Base-by-base conservation (phyloP, 2,329 filamentous ascomycete species). In the Pseudocercospora crystallina region DNA sequence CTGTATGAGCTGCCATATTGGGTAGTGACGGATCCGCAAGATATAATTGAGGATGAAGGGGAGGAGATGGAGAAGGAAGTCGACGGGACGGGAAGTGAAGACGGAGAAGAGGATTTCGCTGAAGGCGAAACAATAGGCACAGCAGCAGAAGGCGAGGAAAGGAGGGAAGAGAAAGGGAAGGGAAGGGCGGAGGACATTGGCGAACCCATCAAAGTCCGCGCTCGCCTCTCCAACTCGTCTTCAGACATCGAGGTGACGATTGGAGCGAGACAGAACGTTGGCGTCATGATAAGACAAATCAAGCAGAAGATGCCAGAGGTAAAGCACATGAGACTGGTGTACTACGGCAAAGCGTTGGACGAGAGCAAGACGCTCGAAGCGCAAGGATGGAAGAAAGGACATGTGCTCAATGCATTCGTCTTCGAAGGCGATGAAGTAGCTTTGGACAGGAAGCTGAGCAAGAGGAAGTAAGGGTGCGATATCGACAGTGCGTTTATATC, bases 271-370 rank as follows among this genome's bases (percentile, higher is more conserved):
- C 59, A 94, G 61, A 77, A 73, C n/a, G 83, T 92, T 8, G 76
- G 80, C 14, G 78, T 75, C 35, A 66, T 95, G 30, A 75, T 82
- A 2, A 77, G 78, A 54, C 84, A 79, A 62, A 74, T 95, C 32
- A 77, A 79, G 14, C 79, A 84, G 39, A 80, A 86, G 64, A 80
- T 81, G 29, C 20, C 20, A 26, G 76, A 76, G 59, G 86, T 43
- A 90, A 74, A 69, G 54, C 80, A 77, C 41, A 75, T 96, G 43
- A 82, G 83, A 47, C 80, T 96, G 52, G 85, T 83, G 14, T 95
- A 95, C 68, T 79, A 94, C 70, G 91, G 91, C 59, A 89, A 84
- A 66, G 81, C 91, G 43, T 78, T 96, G 39, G 83, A 84, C 58
- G 88, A 92, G 57, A 77, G 78, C 47, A 67, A 80, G 14, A 78